Percentiles rank a stretch among this genome's conserved stretches.
Conservation (phyloP, 176 grass and related monocot genomes). For the Guadua angustifolia region DNA sequence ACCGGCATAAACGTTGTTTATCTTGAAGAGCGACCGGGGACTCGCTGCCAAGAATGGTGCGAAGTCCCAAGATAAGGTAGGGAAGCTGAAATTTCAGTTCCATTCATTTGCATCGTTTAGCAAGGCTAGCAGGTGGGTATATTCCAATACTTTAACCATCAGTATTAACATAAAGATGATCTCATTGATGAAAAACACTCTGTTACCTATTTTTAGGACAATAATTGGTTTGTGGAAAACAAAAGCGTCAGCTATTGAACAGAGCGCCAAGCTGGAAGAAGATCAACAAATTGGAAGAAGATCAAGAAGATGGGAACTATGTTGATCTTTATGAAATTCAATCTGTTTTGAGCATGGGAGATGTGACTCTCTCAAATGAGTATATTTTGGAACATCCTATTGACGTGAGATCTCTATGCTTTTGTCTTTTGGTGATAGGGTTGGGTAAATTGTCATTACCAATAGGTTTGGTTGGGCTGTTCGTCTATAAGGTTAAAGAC, state of each 20-base stretch:
- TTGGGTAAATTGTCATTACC: neutral
- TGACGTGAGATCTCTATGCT: constrained; percentile 52
- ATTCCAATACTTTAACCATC: neutral
- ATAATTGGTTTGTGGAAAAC: constrained; percentile 83
- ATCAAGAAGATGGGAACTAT: constrained; percentile 45
- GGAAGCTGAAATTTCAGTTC: constrained; percentile 85
- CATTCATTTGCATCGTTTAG: constrained; percentile 88
- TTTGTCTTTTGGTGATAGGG: neutral
- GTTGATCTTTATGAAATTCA: constrained; percentile 49
- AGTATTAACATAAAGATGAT: neutral
- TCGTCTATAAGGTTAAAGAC: neutral
- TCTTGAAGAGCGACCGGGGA: constrained; percentile 69
- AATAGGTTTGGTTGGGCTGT: neutral
- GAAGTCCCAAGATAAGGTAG: constrained; percentile 83
- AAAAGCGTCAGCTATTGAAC: constrained; percentile 60
- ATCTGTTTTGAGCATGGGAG: constrained; percentile 53
- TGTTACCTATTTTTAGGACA: constrained; percentile 45
- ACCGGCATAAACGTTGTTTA: constrained; percentile 62
- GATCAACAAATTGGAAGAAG: constrained; percentile 69
- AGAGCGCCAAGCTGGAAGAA: constrained; percentile 63
- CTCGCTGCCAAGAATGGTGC: constrained; percentile 70
- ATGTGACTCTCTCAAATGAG: constrained; percentile 55
- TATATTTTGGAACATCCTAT: constrained; percentile 58
- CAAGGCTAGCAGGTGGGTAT: constrained; percentile 61
- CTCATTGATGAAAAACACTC: neutral